Evolutionary conservation across 345 rosid species (phyloP).

Genomic region (Erodium maritimum): DNA sequence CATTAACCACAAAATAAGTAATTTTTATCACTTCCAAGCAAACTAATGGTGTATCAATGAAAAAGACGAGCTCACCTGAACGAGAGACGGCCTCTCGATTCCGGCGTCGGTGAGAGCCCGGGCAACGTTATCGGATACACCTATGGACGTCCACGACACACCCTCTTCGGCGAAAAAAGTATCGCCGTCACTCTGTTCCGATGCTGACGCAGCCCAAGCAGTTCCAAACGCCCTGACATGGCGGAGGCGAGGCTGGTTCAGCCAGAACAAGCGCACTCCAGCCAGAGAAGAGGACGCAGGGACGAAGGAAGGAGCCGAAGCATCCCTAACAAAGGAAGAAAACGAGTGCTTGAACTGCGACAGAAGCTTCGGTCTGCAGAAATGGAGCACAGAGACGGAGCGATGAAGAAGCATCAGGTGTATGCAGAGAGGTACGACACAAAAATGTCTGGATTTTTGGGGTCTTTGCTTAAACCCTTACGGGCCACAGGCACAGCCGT

Average conservation of each 20-base stretch:
- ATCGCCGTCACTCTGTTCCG: slow-evolving; percentile 22
- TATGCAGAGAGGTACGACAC: no score
- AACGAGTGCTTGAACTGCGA: slow-evolving; percentile 27
- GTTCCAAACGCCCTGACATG: slow-evolving; percentile 22
- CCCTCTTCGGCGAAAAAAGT: slow-evolving; percentile 53
- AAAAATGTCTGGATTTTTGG: slow-evolving; percentile 16
- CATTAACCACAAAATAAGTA: not conserved
- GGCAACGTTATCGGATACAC: slow-evolving; percentile 54
- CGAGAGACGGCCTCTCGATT: slow-evolving; percentile 64
- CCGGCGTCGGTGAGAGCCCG: slow-evolving; percentile 53
- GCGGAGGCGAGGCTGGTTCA: slow-evolving; percentile 18
- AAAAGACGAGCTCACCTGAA: slow-evolving; percentile 39
- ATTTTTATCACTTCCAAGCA: not conserved
- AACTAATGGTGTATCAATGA: not conserved
- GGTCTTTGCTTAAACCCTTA: slow-evolving; percentile 24
- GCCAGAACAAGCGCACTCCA: slow-evolving; percentile 21
- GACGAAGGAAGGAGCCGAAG: slow-evolving; percentile 1
- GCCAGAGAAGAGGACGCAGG: slow-evolving; percentile 7
- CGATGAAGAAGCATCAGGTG: slow-evolving; percentile 30
- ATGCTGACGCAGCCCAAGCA: slow-evolving; percentile 17
- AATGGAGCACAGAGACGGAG: slow-evolving; percentile 33
- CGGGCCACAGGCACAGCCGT: no score
- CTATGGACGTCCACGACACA: slow-evolving; percentile 75
- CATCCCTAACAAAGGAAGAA: slow-evolving; percentile 16
- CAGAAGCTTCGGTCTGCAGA: slow-evolving; percentile 8